Evolutionary conservation across 2,329 filamentous ascomycete genomes (phyloP).

Genomic region (Cladosporium sp.): DNA sequence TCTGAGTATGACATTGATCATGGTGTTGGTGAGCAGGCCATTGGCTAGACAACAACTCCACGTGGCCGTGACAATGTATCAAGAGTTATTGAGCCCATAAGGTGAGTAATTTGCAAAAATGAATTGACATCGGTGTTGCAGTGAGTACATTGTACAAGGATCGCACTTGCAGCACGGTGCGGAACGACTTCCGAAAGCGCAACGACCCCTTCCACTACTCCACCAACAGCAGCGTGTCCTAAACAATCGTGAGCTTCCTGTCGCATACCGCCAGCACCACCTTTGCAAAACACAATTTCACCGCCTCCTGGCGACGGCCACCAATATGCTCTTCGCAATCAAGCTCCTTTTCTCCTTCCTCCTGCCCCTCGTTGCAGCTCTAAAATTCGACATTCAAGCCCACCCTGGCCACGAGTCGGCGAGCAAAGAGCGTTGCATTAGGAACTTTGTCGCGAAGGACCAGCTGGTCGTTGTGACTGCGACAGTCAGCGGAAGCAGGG

Average conservation of each 20-base stretch:
- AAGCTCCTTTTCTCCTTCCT: constrained; percentile 41
- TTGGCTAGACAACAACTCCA: no score
- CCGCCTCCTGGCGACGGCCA: constrained; percentile 4
- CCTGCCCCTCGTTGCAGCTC: constrained; percentile 56
- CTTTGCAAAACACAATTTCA: background rate
- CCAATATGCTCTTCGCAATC: constrained; percentile 24
- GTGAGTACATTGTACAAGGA: background rate
- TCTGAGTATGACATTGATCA: background rate
- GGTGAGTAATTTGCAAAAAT: no score
- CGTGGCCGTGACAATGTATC: no score
- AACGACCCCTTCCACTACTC: constrained; percentile 4
- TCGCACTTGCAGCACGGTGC: background rate
- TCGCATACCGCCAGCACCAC: constrained; percentile 13
- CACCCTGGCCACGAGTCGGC: constrained; percentile 60
- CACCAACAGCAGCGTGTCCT: constrained; percentile 13
- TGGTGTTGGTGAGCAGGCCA: background rate
- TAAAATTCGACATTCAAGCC: constrained; percentile 91
- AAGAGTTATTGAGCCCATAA: no score
- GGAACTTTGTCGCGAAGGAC: constrained; percentile 91
- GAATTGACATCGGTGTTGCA: no score
- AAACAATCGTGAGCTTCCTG: background rate
- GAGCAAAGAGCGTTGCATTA: constrained; percentile 81
- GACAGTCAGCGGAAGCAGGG: constrained; percentile 78
- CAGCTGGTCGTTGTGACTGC: constrained; percentile 95
- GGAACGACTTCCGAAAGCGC: background rate